Conservation (phyloP, 2,329 filamentous ascomycete genomes). For the Truncatella angustata region DNA sequence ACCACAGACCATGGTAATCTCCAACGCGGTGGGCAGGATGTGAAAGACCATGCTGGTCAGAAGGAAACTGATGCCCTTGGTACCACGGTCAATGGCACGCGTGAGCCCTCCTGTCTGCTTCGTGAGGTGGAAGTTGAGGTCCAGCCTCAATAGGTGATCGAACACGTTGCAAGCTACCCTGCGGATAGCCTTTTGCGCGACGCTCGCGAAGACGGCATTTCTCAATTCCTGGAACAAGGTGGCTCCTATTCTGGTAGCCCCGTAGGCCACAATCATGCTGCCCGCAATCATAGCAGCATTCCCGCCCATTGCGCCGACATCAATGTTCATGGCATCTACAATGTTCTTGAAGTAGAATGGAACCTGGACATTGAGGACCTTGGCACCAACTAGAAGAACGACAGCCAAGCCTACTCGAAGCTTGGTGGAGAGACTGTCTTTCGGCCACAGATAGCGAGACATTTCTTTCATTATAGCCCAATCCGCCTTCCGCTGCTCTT, state of each 20-base stretch:
- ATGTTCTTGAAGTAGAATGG: conserved; percentile 99
- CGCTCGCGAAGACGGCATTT: conserved; percentile 94
- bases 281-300: conserved; percentile 87
- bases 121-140: conserved; percentile 89
- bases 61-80: conserved; percentile 96
- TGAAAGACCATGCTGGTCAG: conserved; percentile 99
- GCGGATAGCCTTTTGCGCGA: conserved; percentile 94
- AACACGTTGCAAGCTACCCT: conserved; percentile 91
- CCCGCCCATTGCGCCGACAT: conserved; percentile 81
- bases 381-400: conserved; percentile 79
- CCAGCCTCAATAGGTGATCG: conserved; percentile 80
- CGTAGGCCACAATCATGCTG: conserved; percentile 91
- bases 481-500: conserved; percentile 93
- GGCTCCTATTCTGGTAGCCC: conserved; percentile 81
- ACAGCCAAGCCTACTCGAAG: conserved; percentile 84
- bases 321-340: conserved; percentile 96
- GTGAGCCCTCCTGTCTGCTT: conserved; percentile 95
- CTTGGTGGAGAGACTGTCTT: conserved; percentile 79
- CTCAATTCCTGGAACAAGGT: conserved; percentile 90
- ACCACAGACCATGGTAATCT: conserved; percentile 93
- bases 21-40: conserved; percentile 86
- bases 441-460: conserved; percentile 94
- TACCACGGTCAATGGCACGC: conserved; percentile 91
- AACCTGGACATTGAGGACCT: conserved; percentile 95
- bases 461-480: conserved; percentile 99